Evolutionary conservation across 441 rosid species (phyloP).

Genomic region (Rhodomyrtus psidioides): DNA sequence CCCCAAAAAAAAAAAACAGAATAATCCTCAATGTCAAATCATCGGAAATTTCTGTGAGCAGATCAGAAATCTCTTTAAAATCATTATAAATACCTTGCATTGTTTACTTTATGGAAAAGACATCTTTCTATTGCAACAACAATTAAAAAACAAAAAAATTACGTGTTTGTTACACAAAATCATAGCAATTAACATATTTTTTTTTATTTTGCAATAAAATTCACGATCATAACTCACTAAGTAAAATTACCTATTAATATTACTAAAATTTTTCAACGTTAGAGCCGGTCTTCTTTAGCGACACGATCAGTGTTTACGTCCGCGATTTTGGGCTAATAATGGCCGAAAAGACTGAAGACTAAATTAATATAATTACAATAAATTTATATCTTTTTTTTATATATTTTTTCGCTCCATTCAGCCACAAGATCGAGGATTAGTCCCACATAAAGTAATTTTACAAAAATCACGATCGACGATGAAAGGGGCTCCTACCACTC

Average conservation of each 20-base stretch:
- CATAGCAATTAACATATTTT: background rate
- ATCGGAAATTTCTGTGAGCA: background rate
- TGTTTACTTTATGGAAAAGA: background rate
- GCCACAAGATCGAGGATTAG: background rate
- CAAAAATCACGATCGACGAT: background rate
- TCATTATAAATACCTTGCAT: background rate
- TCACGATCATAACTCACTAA: background rate
- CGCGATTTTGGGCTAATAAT: no score
- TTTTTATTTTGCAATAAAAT: background rate
- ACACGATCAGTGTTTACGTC: no score
- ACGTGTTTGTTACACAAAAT: background rate
- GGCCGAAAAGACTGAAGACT: no score
- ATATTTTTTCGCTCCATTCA: no score
- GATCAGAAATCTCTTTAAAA: background rate
- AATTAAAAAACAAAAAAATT: background rate
- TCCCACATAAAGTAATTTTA: background rate
- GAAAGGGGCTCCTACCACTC: background rate
- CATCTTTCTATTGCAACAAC: background rate
- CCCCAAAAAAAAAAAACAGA: no score
- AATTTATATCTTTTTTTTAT: no score
- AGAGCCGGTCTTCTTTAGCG: no score
- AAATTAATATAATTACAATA: no score
- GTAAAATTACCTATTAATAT: background rate
- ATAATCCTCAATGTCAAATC: background rate
- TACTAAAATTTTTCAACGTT: no score